phyloP scores from a whole-genome alignment of 1,139 yeast genomes.

The Lodderomyces beijingensis region DNA sequence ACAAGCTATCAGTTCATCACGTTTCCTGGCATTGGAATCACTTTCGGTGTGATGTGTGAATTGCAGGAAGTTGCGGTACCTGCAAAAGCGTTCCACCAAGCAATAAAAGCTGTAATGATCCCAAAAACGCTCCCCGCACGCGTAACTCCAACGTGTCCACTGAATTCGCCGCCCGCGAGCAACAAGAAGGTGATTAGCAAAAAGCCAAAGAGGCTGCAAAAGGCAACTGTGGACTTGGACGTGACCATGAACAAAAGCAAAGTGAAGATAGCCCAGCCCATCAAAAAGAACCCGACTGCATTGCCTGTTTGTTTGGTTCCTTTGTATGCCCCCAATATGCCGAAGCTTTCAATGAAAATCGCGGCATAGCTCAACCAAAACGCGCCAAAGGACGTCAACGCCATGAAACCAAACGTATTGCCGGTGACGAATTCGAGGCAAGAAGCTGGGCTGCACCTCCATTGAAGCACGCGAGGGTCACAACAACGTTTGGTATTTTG shows the following conservation, averaged over 20 bases:
- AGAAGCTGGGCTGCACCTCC: slow-evolving; percentile 46
- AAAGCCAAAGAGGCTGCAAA: slow-evolving; percentile 48
- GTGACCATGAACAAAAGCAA: slow-evolving; percentile 55
- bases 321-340: slow-evolving; percentile 48
- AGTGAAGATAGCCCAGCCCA: slow-evolving; percentile 68
- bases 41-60: slow-evolving; percentile 27
- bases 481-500: slow-evolving; percentile 29
- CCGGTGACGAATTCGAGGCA: slow-evolving; percentile 44
- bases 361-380: slow-evolving; percentile 67
- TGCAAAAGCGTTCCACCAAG: slow-evolving; percentile 51
- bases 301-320: slow-evolving; percentile 40
- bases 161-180: slow-evolving; percentile 53
- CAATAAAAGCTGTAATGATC: slow-evolving; percentile 53
- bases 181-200: slow-evolving; percentile 54
- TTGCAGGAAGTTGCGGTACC: slow-evolving; percentile 26
- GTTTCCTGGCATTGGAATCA: slow-evolving; percentile 30
- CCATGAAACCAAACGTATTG: slow-evolving; percentile 41
- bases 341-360: slow-evolving; percentile 52
- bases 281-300: slow-evolving; percentile 55
- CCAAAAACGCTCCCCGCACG: slow-evolving; percentile 76
- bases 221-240: slow-evolving; percentile 60
- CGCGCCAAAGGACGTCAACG: slow-evolving; percentile 41
- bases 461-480: slow-evolving; percentile 44
- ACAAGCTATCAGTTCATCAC: no score
- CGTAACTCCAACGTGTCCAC: slow-evolving; percentile 39